Conservation (phyloP, 495 filamentous ascomycete species). For the Aspergillus olivimuriae region DNA sequence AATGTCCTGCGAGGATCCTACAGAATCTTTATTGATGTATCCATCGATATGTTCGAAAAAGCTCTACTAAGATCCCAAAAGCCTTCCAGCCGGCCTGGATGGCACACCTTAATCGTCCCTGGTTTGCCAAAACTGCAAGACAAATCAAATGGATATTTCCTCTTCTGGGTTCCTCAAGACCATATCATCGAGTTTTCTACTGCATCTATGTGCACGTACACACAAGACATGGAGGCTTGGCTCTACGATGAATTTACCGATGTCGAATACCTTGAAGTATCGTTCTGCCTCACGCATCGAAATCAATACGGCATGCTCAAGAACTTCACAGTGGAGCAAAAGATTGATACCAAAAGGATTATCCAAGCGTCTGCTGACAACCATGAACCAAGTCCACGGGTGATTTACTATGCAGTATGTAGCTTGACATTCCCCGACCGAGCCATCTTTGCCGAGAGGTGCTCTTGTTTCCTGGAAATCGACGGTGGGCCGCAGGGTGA, state of each 20-base stretch:
- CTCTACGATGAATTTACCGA: slow-evolving; percentile 28
- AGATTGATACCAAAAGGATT: slow-evolving; percentile 17
- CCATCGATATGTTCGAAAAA: no score
- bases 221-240: slow-evolving; percentile 25
- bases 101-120: no score
- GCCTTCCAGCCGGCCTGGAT: no score
- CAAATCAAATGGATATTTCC: no score
- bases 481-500: slow-evolving; percentile 30
- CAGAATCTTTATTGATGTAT: no score
- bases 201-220: slow-evolving; percentile 20
- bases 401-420: slow-evolving; percentile 28
- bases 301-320: slow-evolving; percentile 26
- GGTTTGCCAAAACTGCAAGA: no score
- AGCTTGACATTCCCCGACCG: slow-evolving; percentile 24
- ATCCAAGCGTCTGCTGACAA: background rate
- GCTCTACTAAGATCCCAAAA: no score
- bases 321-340: slow-evolving; percentile 28
- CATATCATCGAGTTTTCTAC: slow-evolving; percentile 31
- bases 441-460: slow-evolving; percentile 29
- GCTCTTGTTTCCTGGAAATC: slow-evolving; percentile 23
- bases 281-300: slow-evolving; percentile 23
- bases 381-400: background rate
- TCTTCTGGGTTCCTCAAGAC: slow-evolving; percentile 22
- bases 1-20: no score
- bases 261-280: slow-evolving; percentile 19